Evolutionary conservation across 2,329 filamentous ascomycete genomes (phyloP), one percentile per base, ranked within the genome.

Genomic region (Aspergillus novofumigatus): DNA sequence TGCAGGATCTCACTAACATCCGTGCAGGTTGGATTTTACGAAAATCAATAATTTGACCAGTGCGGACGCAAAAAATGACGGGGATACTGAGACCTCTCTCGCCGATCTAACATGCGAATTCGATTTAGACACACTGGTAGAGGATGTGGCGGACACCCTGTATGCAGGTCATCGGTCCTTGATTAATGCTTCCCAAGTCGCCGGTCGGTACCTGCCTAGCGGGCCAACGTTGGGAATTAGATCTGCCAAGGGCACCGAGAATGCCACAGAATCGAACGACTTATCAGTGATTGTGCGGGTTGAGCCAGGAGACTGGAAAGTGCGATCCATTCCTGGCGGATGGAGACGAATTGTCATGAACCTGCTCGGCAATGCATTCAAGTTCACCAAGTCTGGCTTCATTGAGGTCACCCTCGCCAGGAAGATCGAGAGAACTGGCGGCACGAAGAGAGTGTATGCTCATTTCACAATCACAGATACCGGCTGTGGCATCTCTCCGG

Each of bases 401-500:
- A 68, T 75, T 28, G 70, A 71, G 48, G 59, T 75, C 3, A 65
- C 62, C 0, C 42, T 75, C 14, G 61, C 60, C 6, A 64, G 59
- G 25, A 52, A 51, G 41, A 52, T 54, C 28, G 41, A 60, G 32
- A 52, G 59, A 23, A 28, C 49, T n/a, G 54, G 52, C 7, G 48
- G 60, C 2, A 51, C 59, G 0, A 63, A 62, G 14, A 49, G 53
- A 0, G 52, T 61, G 1, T 32, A 65, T 20, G 67, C 68, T 1
- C 63, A 70, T 29, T 62, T 82, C 0, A 79, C 75, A 0, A 78
- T 90, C 1, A 75, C 74, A 0, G 87, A 90, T 59, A 86, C 86
- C 0, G 87, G 87, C 1, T 78, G 78, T 25, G 87, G 87, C 0
- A 90, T 90, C 21, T 77, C 78, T 0, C 71, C 79, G 0, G 81